Evolutionary conservation across 805 yeast species (phyloP), one percentile per base, ranked within the genome.

Genomic region (Ogataea dorogensis): DNA sequence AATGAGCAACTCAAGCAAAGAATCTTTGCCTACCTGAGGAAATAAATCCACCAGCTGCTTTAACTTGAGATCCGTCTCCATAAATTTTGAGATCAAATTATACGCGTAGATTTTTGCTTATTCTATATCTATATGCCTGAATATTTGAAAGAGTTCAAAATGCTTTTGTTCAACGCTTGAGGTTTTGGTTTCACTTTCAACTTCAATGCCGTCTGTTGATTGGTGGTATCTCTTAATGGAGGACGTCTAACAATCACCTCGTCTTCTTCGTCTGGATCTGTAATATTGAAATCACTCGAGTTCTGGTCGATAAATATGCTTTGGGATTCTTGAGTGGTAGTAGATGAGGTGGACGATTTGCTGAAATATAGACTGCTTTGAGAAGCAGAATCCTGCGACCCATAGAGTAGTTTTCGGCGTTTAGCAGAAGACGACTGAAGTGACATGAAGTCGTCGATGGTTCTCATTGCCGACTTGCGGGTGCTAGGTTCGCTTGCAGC

Each of bases 1-100:
- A 1, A 68, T 33, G 9, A 82, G 61, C 3, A 82, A 51, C 33
- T 81, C 87, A 4, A 70, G 50, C 4, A 79, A 53, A 0, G 63
- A 56, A 2, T 55, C 65, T 5, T 53, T 59, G 24, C 64, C 72
- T 3, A 67, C 72, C 0, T 42, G 51, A 0, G 83, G 81, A 40
- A 68, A 75, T 22, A 50, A 51, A 5, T 45, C 43, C 26, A 51
- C 40, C 20, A 78, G 57, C 8, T 50, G 44, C 3, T 45, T 49
- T 4, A 78, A 41, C 50, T 71, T 73, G 15, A 49, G 43, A 16
- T 68, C 71, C 0, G 70, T 70, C 12, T 47, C 46, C 59, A 54
- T 56, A n/a, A 13, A 34, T 28, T n/a, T 5, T 18, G 21, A 13
- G 24, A 17, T 24, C 33, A 27, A 16, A 15, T 23, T 15, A 7